Base-by-base conservation (phyloP, 1,139 yeast genomes). In the Kodamaea sp. region DNA sequence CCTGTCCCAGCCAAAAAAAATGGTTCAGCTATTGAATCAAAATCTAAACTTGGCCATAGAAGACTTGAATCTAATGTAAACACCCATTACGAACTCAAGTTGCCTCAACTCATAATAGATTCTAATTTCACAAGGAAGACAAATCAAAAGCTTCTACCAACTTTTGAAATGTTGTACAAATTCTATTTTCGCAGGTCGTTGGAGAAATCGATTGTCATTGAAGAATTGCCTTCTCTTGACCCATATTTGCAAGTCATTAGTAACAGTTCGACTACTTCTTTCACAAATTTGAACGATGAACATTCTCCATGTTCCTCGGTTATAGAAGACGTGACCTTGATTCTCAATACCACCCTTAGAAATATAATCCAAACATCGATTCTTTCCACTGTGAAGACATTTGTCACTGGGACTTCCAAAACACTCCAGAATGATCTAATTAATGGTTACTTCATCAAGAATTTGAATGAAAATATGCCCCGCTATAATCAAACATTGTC, bases 251-350 rank as follows among this genome's bases (percentile, higher is more conserved):
- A 44, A 5, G 33, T 43, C 4, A 21, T 44, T 3, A 15, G 25
- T 4, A 8, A 14, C 7, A 18, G 15, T 8, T 23, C 41, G 4
- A 31, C 43, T 7, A 37, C 36, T 3, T 37, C 53, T 3, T 39
- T 31, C 4, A 43, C 59, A 4, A 18, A 6, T 9, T 7, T 19
- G 15, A 18, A 19, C n/a, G 76, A 73, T 8, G 86, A 74, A 42
- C 74, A 68, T 31, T 78, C 85, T 4, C 83, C 94, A 4, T 78
- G 85, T 4, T 78, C 95, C 0, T 88, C 97, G 0, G 82, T 88
- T 8, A 79, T 90, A 25, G 98, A 92, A 53, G 98, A 92, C 55
- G 66, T 87, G 28, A 76, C 89, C 22, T 67, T 88, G 48, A 78
- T 89, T 13, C 61, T 89, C 29, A 84, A 86, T 45, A 76, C 78